phyloP scores from a whole-genome alignment of 2,329 filamentous ascomycete genomes.

The Boeremia lycopersici region DNA sequence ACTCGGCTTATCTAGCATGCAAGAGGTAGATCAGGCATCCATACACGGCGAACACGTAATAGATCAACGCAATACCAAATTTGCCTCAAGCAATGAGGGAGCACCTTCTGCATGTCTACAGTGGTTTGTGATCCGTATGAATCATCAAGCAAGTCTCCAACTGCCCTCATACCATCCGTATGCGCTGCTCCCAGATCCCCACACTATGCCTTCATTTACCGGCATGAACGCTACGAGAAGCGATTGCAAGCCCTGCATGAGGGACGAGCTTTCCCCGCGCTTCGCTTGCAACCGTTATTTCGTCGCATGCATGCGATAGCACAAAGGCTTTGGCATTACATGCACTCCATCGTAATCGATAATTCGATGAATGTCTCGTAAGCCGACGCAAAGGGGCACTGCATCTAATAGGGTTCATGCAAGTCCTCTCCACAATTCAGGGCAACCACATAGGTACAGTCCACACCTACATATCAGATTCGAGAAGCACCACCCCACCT shows the following conservation, averaged over 20 bases:
- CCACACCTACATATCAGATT: background rate
- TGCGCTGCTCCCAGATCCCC: background rate
- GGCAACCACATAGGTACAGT: no score
- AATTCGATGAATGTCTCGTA: no score
- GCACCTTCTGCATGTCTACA: background rate
- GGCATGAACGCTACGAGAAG: constrained; percentile 2
- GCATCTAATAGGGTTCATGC: no score
- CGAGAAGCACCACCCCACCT: background rate
- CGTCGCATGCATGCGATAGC: constrained; percentile 3
- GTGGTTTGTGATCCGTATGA: background rate
- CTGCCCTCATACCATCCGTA: background rate
- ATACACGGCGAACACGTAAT: background rate
- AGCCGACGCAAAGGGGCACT: no score
- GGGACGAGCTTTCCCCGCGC: constrained; percentile 12
- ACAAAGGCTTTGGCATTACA: background rate
- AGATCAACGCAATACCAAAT: constrained; percentile 7
- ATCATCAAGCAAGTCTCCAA: background rate
- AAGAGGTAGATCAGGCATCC: constrained; percentile 8
- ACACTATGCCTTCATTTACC: background rate
- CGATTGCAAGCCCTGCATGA: constrained; percentile 8
- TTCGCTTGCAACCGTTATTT: constrained; percentile 12
- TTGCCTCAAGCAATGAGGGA: background rate
- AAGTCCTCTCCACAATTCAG: no score
- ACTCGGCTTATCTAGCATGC: background rate
- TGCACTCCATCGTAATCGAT: background rate